Percentiles rank a stretch among this genome's conserved stretches.
Evolutionary conservation across 108 stramenopile genomes (phyloP).

Genomic region (Poteriospumella lacustris): DNA sequence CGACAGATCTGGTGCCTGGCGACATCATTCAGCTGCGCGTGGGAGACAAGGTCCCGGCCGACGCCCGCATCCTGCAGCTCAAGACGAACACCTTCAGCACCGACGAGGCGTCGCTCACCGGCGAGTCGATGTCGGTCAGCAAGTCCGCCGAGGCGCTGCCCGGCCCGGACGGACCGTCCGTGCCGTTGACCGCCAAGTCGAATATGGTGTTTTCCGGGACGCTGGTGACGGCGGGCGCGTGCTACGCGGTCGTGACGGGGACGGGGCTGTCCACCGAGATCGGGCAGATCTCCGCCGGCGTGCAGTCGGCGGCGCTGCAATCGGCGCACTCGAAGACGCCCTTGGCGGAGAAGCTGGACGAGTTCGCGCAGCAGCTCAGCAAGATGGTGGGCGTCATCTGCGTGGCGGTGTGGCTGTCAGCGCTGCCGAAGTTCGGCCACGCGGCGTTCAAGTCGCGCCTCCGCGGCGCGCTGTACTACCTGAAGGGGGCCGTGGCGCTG

Average conservation of each 20-base stretch:
- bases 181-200: conserved; percentile 49
- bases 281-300: conserved; percentile 83
- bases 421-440: conserved; percentile 76
- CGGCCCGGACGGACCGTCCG: too few relatives aligned
- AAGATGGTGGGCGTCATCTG: conserved; percentile 84
- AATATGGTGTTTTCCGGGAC: conserved; percentile 91
- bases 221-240: conserved; percentile 79
- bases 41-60: conserved; percentile 91
- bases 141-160: conserved; percentile 46
- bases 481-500: conserved; percentile 85
- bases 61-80: conserved; percentile 61
- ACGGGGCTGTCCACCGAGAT: conserved; percentile 89
- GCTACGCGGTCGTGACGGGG: conserved; percentile 74
- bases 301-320: conserved; percentile 62
- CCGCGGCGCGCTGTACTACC: conserved; percentile 50
- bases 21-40: conserved; percentile 79
- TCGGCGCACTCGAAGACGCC: conserved; percentile 79
- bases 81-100: conserved; percentile 52
- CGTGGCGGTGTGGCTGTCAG: conserved; percentile 74
- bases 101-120: conserved; percentile 56
- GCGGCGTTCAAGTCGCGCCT: conserved; percentile 66
- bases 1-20: conserved; percentile 77
- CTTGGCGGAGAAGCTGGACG: conserved; percentile 82
- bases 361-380: conserved; percentile 88
- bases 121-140: conserved; percentile 50